A percentile compares a stretch with the other conserved stretches of the same genome.
phyloP scores from a whole-genome alignment of 2,329 filamentous ascomycete species.

The Diplodia scrobiculata region DNA sequence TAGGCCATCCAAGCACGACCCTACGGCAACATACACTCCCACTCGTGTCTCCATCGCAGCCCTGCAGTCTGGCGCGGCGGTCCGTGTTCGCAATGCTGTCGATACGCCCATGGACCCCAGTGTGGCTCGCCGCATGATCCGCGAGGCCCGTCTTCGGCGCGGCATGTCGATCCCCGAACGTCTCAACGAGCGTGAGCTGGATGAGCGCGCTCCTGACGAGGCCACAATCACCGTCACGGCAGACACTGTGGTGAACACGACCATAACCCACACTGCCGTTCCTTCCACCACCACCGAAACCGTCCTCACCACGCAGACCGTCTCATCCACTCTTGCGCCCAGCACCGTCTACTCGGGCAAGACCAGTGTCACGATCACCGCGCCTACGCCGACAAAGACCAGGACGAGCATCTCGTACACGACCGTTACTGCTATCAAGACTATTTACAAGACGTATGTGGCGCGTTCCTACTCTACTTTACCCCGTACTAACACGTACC shows the following conservation, averaged over 20 bases:
- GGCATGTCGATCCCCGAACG: slow-evolving; percentile 33
- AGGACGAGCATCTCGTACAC: slow-evolving; percentile 35
- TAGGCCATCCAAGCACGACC: slow-evolving; percentile 39
- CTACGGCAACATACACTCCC: slow-evolving; percentile 42
- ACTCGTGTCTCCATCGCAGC: slow-evolving; percentile 40
- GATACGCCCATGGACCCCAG: slow-evolving; percentile 17
- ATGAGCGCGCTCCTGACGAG: slow-evolving; percentile 44
- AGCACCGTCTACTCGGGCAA: slow-evolving; percentile 43
- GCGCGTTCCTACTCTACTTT: neutral
- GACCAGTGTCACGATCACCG: slow-evolving; percentile 41
- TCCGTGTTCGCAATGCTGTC: neutral
- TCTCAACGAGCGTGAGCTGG: slow-evolving; percentile 32
- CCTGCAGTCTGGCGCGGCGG: neutral
- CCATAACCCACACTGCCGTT: slow-evolving; percentile 38
- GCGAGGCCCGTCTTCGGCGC: slow-evolving; percentile 41
- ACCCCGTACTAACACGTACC: slow-evolving; percentile 9
- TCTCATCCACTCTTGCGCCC: slow-evolving; percentile 41
- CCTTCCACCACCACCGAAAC: slow-evolving; percentile 39
- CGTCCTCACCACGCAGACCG: slow-evolving; percentile 34
- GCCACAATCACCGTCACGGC: slow-evolving; percentile 42
- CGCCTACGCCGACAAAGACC: slow-evolving; percentile 44
- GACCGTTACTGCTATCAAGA: slow-evolving; percentile 39
- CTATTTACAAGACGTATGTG: slow-evolving; percentile 39
- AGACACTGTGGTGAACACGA: slow-evolving; percentile 37
- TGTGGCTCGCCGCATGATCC: slow-evolving; percentile 41